These are phyloP conservation scores for Trypanosoma avium DNA, from an alignment of 208 protist species.

Conservation along the genomic window DNA sequence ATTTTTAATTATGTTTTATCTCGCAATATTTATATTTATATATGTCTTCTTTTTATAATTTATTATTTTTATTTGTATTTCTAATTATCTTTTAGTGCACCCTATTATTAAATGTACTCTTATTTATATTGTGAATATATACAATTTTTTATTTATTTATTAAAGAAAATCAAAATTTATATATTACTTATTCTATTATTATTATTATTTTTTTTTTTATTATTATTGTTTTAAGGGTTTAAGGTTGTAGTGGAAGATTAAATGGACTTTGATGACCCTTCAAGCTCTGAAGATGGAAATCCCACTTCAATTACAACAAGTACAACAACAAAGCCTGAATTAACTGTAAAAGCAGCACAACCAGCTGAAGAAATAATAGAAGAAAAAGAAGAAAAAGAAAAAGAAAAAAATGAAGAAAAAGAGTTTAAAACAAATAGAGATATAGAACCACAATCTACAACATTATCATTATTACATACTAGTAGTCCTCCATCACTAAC, in stretches of 20 bases:
- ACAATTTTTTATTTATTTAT: too few species aligned
- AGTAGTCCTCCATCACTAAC: background rate
- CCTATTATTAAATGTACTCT: too few species aligned
- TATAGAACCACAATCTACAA: too few species aligned
- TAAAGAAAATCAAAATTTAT: too few species aligned
- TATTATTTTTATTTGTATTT: slow-evolving; percentile 6
- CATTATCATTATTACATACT: background rate
- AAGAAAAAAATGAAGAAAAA: background rate
- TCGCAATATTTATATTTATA: background rate
- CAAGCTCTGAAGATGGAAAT: background rate
- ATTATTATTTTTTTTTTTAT: slow-evolving; percentile 3
- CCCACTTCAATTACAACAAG: too few species aligned
- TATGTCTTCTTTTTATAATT: background rate
- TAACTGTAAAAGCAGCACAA: too few species aligned
- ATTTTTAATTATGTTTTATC: background rate
- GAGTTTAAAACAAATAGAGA: too few species aligned
- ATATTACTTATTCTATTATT: slow-evolving; percentile 21
- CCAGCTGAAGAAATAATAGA: background rate
- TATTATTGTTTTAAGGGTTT: background rate
- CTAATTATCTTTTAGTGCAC: too few species aligned
- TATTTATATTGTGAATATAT: too few species aligned
- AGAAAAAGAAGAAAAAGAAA: background rate
- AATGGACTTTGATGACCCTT: slow-evolving; percentile 27
- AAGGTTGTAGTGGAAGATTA: too few species aligned
- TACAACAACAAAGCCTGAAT: too few species aligned